A percentile compares a stretch with the other conserved stretches of the same genome.
phyloP scores from a whole-genome alignment of 106 monocot genomes.

The Amphibolis antarctica region DNA sequence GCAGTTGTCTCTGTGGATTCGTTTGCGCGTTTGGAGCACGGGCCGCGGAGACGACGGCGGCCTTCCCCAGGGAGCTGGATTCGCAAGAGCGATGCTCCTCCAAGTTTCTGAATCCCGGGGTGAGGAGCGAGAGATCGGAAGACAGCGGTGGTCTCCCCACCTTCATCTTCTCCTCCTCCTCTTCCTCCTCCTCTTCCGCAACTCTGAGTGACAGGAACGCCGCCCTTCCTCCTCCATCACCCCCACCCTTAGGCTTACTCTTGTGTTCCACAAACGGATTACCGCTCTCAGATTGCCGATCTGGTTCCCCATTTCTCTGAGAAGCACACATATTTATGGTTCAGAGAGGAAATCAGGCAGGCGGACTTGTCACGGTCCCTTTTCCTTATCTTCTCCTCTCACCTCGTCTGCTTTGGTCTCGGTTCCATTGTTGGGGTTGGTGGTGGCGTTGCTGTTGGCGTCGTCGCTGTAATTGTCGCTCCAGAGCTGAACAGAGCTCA shows the following conservation, averaged over 20 bases:
- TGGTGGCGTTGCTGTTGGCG: constrained; percentile 12
- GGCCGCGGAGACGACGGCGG: background rate
- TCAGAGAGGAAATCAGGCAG: background rate
- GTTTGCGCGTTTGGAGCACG: background rate
- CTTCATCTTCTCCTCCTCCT: background rate
- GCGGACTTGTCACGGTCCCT: background rate
- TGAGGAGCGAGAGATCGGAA: constrained; percentile 38
- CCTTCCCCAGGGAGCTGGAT: constrained; percentile 3
- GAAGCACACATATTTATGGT: background rate
- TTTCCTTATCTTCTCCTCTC: no score
- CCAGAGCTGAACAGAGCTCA: constrained; percentile 94
- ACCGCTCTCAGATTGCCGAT: constrained; percentile 16
- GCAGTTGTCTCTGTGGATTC: constrained; percentile 15
- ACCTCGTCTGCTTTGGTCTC: constrained; percentile 16
- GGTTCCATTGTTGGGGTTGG: constrained; percentile 12
- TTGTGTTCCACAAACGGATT: constrained; percentile 12
- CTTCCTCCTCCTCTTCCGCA: no score
- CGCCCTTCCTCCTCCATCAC: no score
- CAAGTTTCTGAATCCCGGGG: constrained; percentile 10
- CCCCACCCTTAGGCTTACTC: constrained; percentile 4
- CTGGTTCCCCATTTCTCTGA: constrained; percentile 7
- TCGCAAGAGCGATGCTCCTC: constrained; percentile 11
- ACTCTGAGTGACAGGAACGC: background rate
- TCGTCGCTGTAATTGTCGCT: constrained; percentile 31
- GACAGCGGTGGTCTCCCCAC: background rate